Evolutionary conservation across 2,329 filamentous ascomycete species (phyloP).

Genomic region (Colletotrichum sp.): DNA sequence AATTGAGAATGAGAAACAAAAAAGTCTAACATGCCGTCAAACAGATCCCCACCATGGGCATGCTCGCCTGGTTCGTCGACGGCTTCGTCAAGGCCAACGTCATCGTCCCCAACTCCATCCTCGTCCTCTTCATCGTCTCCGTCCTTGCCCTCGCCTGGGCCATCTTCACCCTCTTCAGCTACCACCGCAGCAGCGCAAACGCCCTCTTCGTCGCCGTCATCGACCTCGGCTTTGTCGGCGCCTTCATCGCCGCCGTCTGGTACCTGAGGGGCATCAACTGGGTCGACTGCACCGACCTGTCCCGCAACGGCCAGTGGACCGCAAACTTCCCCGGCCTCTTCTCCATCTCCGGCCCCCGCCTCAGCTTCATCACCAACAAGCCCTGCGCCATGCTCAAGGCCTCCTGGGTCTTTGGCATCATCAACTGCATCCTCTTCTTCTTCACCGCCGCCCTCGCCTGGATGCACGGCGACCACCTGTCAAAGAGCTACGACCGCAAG

Average conservation of each 20-base stretch:
- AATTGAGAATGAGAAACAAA: not conserved
- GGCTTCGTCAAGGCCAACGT: constrained; percentile 60
- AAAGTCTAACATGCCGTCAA: not conserved
- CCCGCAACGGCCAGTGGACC: constrained; percentile 52
- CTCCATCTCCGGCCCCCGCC: constrained; percentile 54
- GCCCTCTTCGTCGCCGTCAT: constrained; percentile 65
- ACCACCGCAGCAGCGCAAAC: constrained; percentile 66
- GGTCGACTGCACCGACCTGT: constrained; percentile 71
- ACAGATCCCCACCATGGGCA: constrained; percentile 69
- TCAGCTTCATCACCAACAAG: constrained; percentile 68
- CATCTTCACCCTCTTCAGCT: constrained; percentile 69
- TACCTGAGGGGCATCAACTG: constrained; percentile 62
- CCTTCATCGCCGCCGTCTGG: constrained; percentile 68
- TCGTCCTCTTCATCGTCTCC: constrained; percentile 71
- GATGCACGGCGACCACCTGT: constrained; percentile 53
- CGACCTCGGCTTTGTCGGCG: constrained; percentile 67
- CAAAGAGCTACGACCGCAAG: constrained; percentile 49
- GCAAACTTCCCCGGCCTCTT: constrained; percentile 67
- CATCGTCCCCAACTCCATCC: constrained; percentile 66
- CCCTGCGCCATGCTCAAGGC: constrained; percentile 93
- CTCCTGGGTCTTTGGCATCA: constrained; percentile 86
- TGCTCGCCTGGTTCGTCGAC: constrained; percentile 71
- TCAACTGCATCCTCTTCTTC: constrained; percentile 83
- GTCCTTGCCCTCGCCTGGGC: constrained; percentile 68
- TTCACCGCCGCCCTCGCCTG: constrained; percentile 75